Percentiles rank a stretch among this genome's conserved stretches.
These are phyloP conservation scores for Cutaneotrichosporon spelunceum DNA, from an alignment of 1,284 basidiomycete species.

Conservation along the genomic window DNA sequence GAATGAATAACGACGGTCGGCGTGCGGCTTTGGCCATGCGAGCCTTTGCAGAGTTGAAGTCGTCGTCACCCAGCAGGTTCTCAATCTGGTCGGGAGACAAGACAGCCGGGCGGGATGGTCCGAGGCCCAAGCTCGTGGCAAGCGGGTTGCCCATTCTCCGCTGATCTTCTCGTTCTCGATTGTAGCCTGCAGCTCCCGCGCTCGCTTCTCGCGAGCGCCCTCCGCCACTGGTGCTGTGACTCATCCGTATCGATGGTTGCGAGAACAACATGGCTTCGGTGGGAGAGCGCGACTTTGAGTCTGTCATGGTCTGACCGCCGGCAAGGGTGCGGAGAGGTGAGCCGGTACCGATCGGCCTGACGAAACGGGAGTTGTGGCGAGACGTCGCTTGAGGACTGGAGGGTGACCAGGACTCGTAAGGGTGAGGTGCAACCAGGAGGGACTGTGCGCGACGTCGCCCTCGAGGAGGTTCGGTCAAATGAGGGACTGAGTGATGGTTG, in stretches of 20 bases:
- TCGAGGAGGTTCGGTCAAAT: not conserved
- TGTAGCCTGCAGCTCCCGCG: not conserved
- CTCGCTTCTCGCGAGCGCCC: not conserved
- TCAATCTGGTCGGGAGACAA: constrained; percentile 43
- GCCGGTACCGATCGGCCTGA: not conserved
- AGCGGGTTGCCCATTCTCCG: constrained; percentile 18
- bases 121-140: constrained; percentile 38
- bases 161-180: not conserved
- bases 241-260: not conserved
- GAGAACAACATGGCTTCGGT: not conserved
- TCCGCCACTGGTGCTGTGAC: not conserved
- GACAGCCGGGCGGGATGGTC: constrained; percentile 23
- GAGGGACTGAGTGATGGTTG: constrained; percentile 4
- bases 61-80: constrained; percentile 37
- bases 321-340: constrained; percentile 10
- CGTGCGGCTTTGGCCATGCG: constrained; percentile 23
- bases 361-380: constrained; percentile 13
- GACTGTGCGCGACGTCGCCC: constrained; percentile 30
- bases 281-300: not conserved
- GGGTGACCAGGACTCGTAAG: constrained; percentile 3
- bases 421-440: constrained; percentile 19
- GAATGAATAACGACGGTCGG: constrained; percentile 6
- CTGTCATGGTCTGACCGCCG: not conserved
- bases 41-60: constrained; percentile 40
- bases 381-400: constrained; percentile 2